Evolutionary conservation across 768 basidiomycete species (phyloP).

Genomic region (Hysterangium stoloniferum): DNA sequence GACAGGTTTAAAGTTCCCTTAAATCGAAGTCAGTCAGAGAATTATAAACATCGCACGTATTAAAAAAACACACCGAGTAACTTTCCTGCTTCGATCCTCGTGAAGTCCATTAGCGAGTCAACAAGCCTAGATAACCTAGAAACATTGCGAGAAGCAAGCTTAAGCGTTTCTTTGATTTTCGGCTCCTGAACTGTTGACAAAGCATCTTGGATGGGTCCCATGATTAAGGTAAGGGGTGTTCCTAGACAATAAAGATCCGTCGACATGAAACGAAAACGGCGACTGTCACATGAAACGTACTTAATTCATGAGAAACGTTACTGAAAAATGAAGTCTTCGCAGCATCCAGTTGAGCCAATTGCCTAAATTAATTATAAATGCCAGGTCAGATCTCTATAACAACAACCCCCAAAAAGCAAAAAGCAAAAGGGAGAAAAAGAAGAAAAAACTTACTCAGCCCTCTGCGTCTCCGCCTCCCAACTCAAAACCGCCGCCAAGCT

Average conservation of each 20-base stretch:
- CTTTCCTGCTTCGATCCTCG: slow-evolving; percentile 27
- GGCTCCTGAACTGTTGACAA: slow-evolving; percentile 11
- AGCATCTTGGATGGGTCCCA: slow-evolving; percentile 20
- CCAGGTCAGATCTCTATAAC: too few relatives aligned
- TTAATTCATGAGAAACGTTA: slow-evolving; percentile 21
- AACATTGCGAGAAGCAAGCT: slow-evolving; percentile 23
- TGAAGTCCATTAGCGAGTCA: slow-evolving; percentile 33
- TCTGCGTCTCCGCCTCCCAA: slow-evolving; percentile 20
- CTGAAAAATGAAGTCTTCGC: slow-evolving; percentile 24
- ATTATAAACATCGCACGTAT: background rate
- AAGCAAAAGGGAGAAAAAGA: background rate
- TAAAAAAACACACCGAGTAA: slow-evolving; percentile 9
- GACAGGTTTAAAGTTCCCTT: slow-evolving; percentile 25
- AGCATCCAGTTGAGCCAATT: slow-evolving; percentile 20
- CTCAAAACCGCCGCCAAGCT: slow-evolving; percentile 17
- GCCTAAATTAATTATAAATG: too few relatives aligned
- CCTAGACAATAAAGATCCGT: background rate
- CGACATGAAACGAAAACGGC: background rate
- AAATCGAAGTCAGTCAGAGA: slow-evolving; percentile 7
- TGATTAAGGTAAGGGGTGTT: slow-evolving; percentile 23
- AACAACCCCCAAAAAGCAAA: background rate
- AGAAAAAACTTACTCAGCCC: slow-evolving; percentile 16
- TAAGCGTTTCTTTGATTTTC: slow-evolving; percentile 16
- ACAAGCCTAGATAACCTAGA: slow-evolving; percentile 28
- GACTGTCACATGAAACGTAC: slow-evolving; percentile 3